Evolutionary conservation across 176 grass and related monocot species (phyloP).

Genomic region (Chloris gayana): DNA sequence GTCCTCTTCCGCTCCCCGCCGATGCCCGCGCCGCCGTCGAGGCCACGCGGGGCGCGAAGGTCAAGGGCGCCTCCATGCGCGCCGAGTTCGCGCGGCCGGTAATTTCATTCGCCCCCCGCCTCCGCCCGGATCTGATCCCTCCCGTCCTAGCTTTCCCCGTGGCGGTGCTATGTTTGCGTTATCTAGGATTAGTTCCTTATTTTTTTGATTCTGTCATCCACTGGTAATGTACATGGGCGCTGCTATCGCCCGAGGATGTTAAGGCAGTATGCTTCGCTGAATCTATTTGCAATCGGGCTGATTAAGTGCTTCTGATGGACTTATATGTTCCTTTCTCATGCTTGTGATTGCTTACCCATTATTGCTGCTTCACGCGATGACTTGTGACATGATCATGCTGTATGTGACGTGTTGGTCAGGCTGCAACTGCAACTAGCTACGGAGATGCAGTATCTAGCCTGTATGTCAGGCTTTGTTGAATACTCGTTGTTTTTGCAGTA

Average conservation of each 20-base stretch:
- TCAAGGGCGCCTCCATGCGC: conserved; percentile 58
- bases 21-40: conserved; percentile 60
- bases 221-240: too few species aligned
- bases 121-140: conserved; percentile 13
- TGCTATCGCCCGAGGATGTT: not conserved
- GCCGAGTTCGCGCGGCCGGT: conserved; percentile 83
- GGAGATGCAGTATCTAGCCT: not conserved
- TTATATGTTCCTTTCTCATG: not conserved
- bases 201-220: not conserved
- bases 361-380: not conserved
- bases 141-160: not conserved
- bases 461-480: conserved; percentile 9
- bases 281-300: not conserved
- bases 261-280: not conserved
- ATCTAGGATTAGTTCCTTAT: conserved; percentile 7
- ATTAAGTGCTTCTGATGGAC: not conserved
- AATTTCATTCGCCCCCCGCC: not conserved
- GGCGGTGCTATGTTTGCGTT: not conserved
- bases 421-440: not conserved
- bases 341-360: not conserved
- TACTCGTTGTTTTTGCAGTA: not conserved
- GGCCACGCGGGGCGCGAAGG: conserved; percentile 49
- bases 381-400: not conserved
- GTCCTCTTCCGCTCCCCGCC: conserved; percentile 60
- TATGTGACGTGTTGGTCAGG: not conserved